phyloP scores from a whole-genome alignment of 345 rosid genomes.

The Alliaria petiolata region DNA sequence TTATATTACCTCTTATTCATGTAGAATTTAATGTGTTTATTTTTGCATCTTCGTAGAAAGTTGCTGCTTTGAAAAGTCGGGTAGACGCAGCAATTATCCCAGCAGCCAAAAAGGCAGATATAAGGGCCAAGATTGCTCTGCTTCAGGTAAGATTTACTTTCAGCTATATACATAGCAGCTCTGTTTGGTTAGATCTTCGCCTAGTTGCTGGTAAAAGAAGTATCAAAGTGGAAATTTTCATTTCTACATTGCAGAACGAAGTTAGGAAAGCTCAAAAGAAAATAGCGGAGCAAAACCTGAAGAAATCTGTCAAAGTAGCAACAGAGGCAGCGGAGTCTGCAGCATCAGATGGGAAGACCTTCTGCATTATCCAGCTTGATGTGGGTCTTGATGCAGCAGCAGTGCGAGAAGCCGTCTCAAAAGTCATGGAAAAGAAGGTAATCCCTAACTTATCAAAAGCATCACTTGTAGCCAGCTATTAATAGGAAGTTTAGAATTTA shows the following conservation, averaged over 20 bases:
- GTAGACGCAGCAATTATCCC: slow-evolving; percentile 79
- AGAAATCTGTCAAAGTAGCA: slow-evolving; percentile 64
- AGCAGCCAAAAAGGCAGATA: slow-evolving; percentile 81
- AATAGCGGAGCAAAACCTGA: slow-evolving; percentile 78
- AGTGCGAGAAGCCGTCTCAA: slow-evolving; percentile 85
- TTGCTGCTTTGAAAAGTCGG: slow-evolving; percentile 67
- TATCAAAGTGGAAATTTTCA: neutral
- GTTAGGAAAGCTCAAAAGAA: slow-evolving; percentile 79
- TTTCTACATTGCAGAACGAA: slow-evolving; percentile 44
- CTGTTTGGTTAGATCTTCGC: neutral
- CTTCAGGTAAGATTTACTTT: slow-evolving; percentile 60
- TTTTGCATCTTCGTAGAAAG: slow-evolving; percentile 48
- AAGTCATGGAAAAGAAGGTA: slow-evolving; percentile 78
- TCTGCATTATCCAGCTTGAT: slow-evolving; percentile 69
- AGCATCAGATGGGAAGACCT: slow-evolving; percentile 62
- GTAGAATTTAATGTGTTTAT: neutral
- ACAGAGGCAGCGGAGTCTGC: slow-evolving; percentile 64
- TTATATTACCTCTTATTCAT: neutral
- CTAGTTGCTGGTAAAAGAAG: neutral
- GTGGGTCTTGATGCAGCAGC: slow-evolving; percentile 92
- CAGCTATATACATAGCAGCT: neutral
- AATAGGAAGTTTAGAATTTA: too few relatives aligned
- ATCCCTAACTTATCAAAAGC: neutral
- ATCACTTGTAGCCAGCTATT: neutral
- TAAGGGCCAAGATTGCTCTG: slow-evolving; percentile 60